A percentile compares a stretch with the other conserved stretches of the same genome.
Evolutionary conservation across 345 rosid genomes (phyloP).

Genomic region (Atalantia buxifolia): DNA sequence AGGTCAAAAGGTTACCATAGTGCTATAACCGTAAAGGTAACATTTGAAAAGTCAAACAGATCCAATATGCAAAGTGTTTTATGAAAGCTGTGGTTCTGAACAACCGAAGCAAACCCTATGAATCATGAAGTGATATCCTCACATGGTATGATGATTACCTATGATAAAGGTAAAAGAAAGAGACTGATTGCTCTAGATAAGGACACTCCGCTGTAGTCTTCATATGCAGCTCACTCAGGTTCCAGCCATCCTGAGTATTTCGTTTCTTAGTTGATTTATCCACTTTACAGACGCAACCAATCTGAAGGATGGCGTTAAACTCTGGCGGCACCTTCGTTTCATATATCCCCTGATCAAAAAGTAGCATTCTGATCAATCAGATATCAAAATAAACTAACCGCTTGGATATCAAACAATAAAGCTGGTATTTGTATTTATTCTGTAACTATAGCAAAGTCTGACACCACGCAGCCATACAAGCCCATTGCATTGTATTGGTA

Average conservation of each 20-base stretch:
- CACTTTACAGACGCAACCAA: slow-evolving; percentile 93
- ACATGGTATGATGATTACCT: slow-evolving; percentile 43
- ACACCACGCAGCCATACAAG: neutral
- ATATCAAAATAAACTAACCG: slow-evolving; percentile 1
- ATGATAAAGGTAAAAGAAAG: slow-evolving; percentile 81
- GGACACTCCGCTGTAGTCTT: slow-evolving; percentile 87
- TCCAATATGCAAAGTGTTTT: neutral
- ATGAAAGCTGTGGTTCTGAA: neutral
- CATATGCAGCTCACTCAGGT: slow-evolving; percentile 74
- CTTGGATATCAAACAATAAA: neutral
- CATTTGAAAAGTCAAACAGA: neutral
- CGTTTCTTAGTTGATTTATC: slow-evolving; percentile 65
- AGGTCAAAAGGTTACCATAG: neutral
- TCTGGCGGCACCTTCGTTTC: slow-evolving; percentile 78
- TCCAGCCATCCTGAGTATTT: slow-evolving; percentile 79
- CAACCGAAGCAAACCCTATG: neutral
- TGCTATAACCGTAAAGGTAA: neutral
- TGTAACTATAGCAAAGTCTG: neutral
- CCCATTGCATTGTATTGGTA: neutral
- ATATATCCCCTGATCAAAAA: slow-evolving; percentile 75
- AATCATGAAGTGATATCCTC: slow-evolving; percentile 14
- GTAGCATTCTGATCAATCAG: slow-evolving; percentile 12
- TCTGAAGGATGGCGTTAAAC: slow-evolving; percentile 74
- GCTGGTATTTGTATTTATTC: neutral
- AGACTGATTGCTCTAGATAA: slow-evolving; percentile 72